These are phyloP conservation scores for Nakazawaea ambrosiae DNA, from an alignment of 805 yeast genomes.

Conservation along the genomic window DNA sequence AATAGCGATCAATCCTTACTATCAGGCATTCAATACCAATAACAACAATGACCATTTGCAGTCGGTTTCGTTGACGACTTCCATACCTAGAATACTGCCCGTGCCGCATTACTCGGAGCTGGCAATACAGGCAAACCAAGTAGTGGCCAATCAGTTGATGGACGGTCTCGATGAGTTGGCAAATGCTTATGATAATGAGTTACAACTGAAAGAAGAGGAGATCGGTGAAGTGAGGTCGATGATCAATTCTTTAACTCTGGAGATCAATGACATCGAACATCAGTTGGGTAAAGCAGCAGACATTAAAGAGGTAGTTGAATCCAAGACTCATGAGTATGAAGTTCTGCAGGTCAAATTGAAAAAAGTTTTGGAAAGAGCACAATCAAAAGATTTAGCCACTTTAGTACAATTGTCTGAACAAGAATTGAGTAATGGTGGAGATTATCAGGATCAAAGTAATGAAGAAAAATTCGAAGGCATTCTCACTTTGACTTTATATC, in stretches of 20 bases:
- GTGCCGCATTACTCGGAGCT: conserved; percentile 44
- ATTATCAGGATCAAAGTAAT: conserved; percentile 14
- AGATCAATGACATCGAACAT: conserved; percentile 22
- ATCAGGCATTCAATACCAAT: conserved; percentile 13
- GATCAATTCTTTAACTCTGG: conserved; percentile 23
- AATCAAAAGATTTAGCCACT: conserved; percentile 37
- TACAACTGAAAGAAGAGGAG: conserved; percentile 34
- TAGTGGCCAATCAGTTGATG: conserved; percentile 42
- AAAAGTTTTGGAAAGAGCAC: conserved; percentile 31
- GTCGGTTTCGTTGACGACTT: conserved; percentile 11
- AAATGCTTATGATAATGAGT: conserved; percentile 46
- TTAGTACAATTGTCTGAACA: conserved; percentile 31
- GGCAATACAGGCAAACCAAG: conserved; percentile 45
- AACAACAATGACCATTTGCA: conserved; percentile 4
- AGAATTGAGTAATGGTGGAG: conserved; percentile 12
- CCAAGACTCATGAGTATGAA: conserved; percentile 9
- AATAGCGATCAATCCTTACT: conserved; percentile 13
- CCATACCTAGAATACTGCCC: conserved; percentile 12
- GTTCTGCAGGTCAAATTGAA: conserved; percentile 12
- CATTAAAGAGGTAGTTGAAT: conserved; percentile 15
- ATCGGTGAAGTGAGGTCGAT: conserved; percentile 21
- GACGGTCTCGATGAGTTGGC: conserved; percentile 41
- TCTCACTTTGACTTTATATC: conserved; percentile 43
- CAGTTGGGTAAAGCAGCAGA: conserved; percentile 26
- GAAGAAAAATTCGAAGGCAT: conserved; percentile 22